A percentile compares a stretch with the other conserved stretches of the same genome.
Evolutionary conservation across 2,329 filamentous ascomycete species (phyloP).

Genomic region (Ambrosiella beaveri): DNA sequence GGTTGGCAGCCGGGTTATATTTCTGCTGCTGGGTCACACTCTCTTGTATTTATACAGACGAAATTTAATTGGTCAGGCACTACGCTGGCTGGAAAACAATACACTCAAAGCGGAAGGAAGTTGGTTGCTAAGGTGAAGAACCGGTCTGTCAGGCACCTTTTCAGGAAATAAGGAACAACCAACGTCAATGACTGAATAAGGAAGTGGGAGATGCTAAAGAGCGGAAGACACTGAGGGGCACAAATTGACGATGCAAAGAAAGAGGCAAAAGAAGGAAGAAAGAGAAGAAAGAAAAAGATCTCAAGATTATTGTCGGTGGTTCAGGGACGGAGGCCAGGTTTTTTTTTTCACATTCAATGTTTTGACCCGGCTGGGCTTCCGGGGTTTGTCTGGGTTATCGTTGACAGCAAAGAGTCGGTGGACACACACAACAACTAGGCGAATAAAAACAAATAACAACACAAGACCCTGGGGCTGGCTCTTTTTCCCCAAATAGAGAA

Average conservation of each 20-base stretch:
- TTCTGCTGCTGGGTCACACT: too few relatives aligned
- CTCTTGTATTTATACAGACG: neutral
- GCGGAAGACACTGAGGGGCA: neutral
- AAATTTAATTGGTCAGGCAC: neutral
- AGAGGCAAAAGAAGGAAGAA: slow-evolving; percentile 2
- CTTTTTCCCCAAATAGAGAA: neutral
- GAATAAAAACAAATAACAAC: slow-evolving; percentile 2
- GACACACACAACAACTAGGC: neutral
- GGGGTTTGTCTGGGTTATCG: neutral
- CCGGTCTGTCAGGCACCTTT: neutral
- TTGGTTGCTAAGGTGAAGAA: slow-evolving; percentile 13
- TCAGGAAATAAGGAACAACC: neutral
- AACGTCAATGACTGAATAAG: neutral
- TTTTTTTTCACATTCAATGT: slow-evolving; percentile 19
- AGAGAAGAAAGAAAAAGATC: neutral
- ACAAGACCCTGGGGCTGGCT: neutral
- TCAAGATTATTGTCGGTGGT: neutral
- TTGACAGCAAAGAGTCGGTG: slow-evolving; percentile 1
- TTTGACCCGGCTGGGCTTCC: slow-evolving; percentile 3
- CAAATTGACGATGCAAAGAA: neutral
- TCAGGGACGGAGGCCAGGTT: slow-evolving; percentile 18
- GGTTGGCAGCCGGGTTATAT: too few relatives aligned
- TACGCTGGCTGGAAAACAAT: neutral
- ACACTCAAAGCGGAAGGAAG: slow-evolving; percentile 7
- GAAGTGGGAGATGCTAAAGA: neutral